phyloP scores from a whole-genome alignment of 78 protist species.

The Dictyostelium purpureum region DNA sequence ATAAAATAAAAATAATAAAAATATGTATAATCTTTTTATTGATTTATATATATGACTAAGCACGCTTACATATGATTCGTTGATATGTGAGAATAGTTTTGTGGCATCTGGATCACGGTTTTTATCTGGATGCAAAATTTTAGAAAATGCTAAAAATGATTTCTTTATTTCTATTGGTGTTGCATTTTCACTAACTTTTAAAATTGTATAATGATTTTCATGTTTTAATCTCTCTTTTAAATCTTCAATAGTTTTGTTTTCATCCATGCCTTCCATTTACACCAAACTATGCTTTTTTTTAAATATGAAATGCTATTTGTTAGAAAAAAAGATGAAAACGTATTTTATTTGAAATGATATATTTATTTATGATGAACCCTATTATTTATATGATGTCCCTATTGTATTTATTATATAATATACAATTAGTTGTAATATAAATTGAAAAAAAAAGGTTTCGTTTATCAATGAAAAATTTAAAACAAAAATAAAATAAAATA shows the following conservation, averaged over 20 bases:
- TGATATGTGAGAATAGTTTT: not conserved
- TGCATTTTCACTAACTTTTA: not conserved
- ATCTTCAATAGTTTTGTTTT: constrained; percentile 1
- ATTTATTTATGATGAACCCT: no score
- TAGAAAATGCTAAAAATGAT: not conserved
- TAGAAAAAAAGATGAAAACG: no score
- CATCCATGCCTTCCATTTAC: not conserved
- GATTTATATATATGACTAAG: not conserved
- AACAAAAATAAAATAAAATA: not conserved
- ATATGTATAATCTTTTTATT: not conserved
- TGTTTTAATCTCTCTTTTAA: not conserved
- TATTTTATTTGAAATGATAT: no score
- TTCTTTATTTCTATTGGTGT: not conserved
- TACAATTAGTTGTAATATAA: no score
- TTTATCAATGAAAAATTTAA: not conserved
- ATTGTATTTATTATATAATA: no score
- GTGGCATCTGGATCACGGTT: not conserved
- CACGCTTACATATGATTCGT: constrained; percentile 11
- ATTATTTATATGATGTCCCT: no score
- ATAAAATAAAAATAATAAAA: not conserved
- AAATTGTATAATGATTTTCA: not conserved
- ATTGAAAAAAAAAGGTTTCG: no score
- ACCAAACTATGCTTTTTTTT: not conserved
- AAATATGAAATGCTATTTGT: no score
- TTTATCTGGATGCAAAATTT: not conserved